phyloP scores from a whole-genome alignment of 2,329 filamentous ascomycete genomes.

The Phyllosticta capitalensis region DNA sequence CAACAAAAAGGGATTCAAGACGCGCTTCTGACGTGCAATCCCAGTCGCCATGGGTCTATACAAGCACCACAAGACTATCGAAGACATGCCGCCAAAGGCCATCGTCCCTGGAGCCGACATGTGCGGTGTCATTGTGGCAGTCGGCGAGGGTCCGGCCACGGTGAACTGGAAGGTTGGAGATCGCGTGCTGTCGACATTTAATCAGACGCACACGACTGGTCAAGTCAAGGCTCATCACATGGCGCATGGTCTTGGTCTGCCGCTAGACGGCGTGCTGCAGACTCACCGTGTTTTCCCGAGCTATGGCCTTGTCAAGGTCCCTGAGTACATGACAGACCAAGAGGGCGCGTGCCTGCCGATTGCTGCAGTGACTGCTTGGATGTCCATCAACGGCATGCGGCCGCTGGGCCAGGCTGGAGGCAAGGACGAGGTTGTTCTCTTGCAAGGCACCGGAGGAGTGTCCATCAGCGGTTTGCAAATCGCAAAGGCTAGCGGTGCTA shows the following conservation, averaged over 20 bases:
- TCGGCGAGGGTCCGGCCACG: slow-evolving; percentile 35
- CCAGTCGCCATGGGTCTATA: slow-evolving; percentile 57
- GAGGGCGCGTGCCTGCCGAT: slow-evolving; percentile 54
- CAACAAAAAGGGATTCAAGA: neutral
- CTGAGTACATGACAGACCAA: slow-evolving; percentile 48
- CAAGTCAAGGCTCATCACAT: slow-evolving; percentile 49
- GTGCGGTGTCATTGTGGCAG: slow-evolving; percentile 50
- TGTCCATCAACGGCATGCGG: slow-evolving; percentile 52
- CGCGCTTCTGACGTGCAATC: neutral
- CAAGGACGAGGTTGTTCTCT: slow-evolving; percentile 25
- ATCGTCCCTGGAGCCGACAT: slow-evolving; percentile 62
- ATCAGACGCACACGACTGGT: slow-evolving; percentile 46
- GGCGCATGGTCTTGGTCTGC: slow-evolving; percentile 50
- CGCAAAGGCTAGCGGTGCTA: slow-evolving; percentile 34
- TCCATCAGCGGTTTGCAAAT: slow-evolving; percentile 33
- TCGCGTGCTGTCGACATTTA: slow-evolving; percentile 59
- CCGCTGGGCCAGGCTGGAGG: slow-evolving; percentile 44
- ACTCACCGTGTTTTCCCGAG: slow-evolving; percentile 52
- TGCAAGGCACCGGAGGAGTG: slow-evolving; percentile 38
- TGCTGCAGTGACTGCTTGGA: slow-evolving; percentile 55
- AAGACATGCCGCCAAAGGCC: slow-evolving; percentile 23
- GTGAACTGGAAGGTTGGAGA: slow-evolving; percentile 47
- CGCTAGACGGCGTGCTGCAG: slow-evolving; percentile 47
- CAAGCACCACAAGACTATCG: slow-evolving; percentile 52
- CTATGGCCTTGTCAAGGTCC: slow-evolving; percentile 46